Percentiles rank a stretch among this genome's conserved stretches.
These are phyloP conservation scores for Grosmannia penicillata DNA, from an alignment of 2,329 filamentous ascomycete species.

Conservation along the genomic window DNA sequence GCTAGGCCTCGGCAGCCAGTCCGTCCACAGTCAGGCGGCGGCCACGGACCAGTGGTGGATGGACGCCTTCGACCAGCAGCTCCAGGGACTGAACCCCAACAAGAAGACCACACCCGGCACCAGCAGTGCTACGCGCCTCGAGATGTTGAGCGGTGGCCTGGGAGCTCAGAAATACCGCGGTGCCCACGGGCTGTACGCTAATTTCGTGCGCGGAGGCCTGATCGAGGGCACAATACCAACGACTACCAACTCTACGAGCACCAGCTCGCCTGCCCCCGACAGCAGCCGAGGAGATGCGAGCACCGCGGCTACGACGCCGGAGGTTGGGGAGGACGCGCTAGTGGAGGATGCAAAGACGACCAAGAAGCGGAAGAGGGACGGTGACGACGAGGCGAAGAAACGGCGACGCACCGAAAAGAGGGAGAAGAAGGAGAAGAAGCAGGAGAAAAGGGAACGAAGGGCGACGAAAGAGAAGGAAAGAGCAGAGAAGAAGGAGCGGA, in stretches of 20 bases:
- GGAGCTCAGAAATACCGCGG: constrained; percentile 42
- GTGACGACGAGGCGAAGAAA: not conserved
- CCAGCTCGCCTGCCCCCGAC: not conserved
- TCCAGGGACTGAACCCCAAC: constrained; percentile 40
- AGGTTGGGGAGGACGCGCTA: constrained; percentile 14
- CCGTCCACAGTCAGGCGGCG: constrained; percentile 42
- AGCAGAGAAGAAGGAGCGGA: constrained; percentile 13
- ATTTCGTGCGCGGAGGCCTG: constrained; percentile 70
- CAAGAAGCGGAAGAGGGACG: not conserved
- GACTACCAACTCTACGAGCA: constrained; percentile 13
- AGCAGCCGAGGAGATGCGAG: constrained; percentile 2
- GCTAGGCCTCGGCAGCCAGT: constrained; percentile 66
- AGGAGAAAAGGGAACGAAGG: constrained; percentile 7
- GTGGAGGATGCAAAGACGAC: not conserved
- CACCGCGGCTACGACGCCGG: constrained; percentile 16
- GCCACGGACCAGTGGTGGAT: constrained; percentile 91
- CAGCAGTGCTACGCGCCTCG: constrained; percentile 30
- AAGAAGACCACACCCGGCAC: constrained; percentile 13
- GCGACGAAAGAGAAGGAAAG: constrained; percentile 12
- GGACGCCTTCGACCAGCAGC: constrained; percentile 80
- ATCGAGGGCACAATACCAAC: constrained; percentile 53
- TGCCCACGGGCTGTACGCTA: constrained; percentile 56
- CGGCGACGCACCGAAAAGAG: constrained; percentile 19
- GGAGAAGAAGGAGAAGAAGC: constrained; percentile 10
- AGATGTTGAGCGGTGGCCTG: constrained; percentile 27